Evolutionary conservation across 2,329 filamentous ascomycete species (phyloP).

Genomic region (Alternaria triticina): DNA sequence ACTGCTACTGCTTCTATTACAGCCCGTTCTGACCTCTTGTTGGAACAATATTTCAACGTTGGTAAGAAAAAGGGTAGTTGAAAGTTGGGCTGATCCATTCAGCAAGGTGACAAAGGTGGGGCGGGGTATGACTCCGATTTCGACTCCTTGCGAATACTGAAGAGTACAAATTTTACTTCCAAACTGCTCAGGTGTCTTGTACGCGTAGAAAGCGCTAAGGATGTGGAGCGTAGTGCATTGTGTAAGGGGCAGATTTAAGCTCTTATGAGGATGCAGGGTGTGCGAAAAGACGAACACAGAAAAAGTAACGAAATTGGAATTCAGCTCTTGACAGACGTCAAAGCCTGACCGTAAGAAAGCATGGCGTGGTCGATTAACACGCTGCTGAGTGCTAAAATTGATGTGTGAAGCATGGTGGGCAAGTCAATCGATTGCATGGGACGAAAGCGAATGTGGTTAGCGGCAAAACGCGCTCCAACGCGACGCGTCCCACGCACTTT

Average conservation of each 20-base stretch:
- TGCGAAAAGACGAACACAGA: neutral
- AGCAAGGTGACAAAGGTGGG: neutral
- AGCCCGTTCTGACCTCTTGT: neutral
- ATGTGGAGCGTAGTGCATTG: neutral
- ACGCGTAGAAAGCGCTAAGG: neutral
- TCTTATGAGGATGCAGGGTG: neutral
- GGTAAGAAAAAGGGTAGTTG: neutral
- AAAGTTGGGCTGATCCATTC: neutral
- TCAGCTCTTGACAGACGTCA: neutral
- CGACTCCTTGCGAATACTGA: neutral
- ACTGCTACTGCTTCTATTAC: neutral
- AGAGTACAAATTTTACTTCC: neutral
- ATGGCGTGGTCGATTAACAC: neutral
- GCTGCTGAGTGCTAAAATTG: neutral
- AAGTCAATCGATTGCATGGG: neutral
- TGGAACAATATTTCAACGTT: neutral
- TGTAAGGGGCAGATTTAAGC: neutral
- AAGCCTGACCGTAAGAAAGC: neutral
- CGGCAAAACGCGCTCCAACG: slow-evolving; percentile 21
- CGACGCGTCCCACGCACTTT: slow-evolving; percentile 16
- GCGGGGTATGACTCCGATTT: neutral
- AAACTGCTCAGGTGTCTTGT: neutral
- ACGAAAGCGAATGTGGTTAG: slow-evolving; percentile 17
- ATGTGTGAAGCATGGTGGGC: neutral
- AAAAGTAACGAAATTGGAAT: neutral